Conservation (phyloP, 2,329 filamentous ascomycete species). For the Ophiostoma sp. region DNA sequence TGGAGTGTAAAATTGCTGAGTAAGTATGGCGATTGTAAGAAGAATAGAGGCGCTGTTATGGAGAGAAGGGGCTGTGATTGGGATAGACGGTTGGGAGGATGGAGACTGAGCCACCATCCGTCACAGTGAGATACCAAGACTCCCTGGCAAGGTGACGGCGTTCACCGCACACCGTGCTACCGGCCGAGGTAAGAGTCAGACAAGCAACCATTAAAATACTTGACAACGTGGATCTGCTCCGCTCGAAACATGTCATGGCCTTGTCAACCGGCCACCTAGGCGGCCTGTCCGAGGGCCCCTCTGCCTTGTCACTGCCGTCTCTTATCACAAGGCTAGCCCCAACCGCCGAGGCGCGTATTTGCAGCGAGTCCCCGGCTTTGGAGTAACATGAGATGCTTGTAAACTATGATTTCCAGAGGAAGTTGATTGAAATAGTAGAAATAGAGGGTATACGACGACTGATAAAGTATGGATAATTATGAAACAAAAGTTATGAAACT, state of each 20-base stretch:
- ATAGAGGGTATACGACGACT: background rate
- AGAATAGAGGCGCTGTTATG: background rate
- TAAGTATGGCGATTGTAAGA: background rate
- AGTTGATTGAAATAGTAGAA: background rate
- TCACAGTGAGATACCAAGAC: background rate
- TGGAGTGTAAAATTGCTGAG: background rate
- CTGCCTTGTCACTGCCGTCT: background rate
- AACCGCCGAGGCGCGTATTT: slow-evolving; percentile 8
- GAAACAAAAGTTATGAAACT: background rate
- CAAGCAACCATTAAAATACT: background rate
- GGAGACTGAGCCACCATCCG: background rate
- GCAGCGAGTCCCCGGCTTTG: background rate
- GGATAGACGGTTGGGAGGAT: background rate
- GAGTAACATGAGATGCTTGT: background rate
- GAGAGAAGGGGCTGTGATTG: background rate
- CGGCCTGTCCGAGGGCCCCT: background rate
- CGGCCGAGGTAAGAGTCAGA: background rate
- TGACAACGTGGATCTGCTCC: background rate
- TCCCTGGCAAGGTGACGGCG: background rate
- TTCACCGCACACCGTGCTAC: slow-evolving; percentile 7
- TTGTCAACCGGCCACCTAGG: background rate
- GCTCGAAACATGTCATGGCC: slow-evolving; percentile 7
- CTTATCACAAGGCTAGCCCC: slow-evolving; percentile 8
- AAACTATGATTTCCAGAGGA: background rate
- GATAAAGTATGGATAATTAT: background rate